Evolutionary conservation across 768 basidiomycete species (phyloP).

Genomic region (Hypsizygus marmoreus): DNA sequence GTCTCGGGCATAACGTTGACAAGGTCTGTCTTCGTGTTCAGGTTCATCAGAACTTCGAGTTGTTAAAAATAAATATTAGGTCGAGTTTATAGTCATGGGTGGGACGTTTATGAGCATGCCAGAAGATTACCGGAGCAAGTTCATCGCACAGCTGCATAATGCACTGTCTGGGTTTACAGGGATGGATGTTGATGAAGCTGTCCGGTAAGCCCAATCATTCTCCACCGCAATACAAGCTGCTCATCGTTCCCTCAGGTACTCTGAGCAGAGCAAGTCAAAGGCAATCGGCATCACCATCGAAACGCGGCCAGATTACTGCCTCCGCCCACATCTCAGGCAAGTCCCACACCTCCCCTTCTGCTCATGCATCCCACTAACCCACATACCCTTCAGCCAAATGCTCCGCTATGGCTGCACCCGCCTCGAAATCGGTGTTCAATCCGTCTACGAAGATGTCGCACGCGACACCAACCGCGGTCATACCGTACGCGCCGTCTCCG

Average conservation of each 20-base stretch:
- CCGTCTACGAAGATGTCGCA: constrained; percentile 98
- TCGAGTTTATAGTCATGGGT: constrained; percentile 95
- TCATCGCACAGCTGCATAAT: constrained; percentile 95
- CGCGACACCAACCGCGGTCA: constrained; percentile 98
- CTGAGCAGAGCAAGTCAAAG: constrained; percentile 96
- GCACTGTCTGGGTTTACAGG: constrained; percentile 95
- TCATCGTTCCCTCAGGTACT: constrained; percentile 56
- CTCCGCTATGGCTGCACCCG: constrained; percentile 98
- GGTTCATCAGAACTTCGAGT: background rate
- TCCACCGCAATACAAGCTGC: background rate
- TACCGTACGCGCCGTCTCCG: constrained; percentile 95
- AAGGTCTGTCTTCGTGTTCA: constrained; percentile 66
- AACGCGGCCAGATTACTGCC: constrained; percentile 96
- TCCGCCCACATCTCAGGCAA: constrained; percentile 92
- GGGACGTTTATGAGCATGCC: constrained; percentile 99
- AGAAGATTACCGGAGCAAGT: constrained; percentile 91
- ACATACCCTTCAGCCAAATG: constrained; percentile 72
- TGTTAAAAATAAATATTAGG: constrained; percentile 40
- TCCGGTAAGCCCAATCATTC: constrained; percentile 49
- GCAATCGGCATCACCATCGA: constrained; percentile 99
- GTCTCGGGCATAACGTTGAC: constrained; percentile 95
- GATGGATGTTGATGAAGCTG: constrained; percentile 92
- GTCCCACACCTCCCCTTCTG: background rate
- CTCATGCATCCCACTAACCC: constrained; percentile 3
- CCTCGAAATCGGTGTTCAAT: constrained; percentile 97